Base-by-base conservation (phyloP, 2,329 filamentous ascomycete species). In the Periconia digitata region DNA sequence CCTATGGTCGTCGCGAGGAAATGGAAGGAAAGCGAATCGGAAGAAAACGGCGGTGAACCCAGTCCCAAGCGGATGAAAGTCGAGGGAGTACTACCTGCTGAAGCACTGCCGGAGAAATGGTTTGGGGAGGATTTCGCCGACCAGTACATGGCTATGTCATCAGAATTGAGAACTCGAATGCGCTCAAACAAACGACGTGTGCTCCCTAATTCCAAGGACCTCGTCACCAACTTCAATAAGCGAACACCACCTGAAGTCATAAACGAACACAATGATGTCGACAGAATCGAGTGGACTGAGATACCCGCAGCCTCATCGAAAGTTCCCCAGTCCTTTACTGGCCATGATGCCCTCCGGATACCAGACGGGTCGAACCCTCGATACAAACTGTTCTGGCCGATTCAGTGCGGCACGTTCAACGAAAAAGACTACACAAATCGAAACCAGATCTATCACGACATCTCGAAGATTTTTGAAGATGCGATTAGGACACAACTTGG, bases 251-350 rank as follows among this genome's bases (percentile, higher is more conserved):
- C 90, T 6, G 94, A 97, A 59, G 82, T 87, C 41, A 97, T 99
- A 51, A 86, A 89, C 5, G 89, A 94, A 64, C 94, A 97, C 73
- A 99, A 97, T 67, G 94, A 99, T 63, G 89, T 92, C 0, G 79
- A 95, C 59, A 87, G 94, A 56, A 87, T 97, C 43, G 92, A 97
- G 55, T 99, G 94, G 92, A 99, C 94, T 2, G 91, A 96, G 53
- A 76, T 95, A 34, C 80, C 81, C 4, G 74, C 76, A 2, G 74
- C 85, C 40, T 67, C 75, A 3, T 72, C 69, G 29, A 79, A 87
- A 16, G 83, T 88, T n/a, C 83, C 87, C 0, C 80, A 88, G 36
- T 91, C 85, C 66, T 88, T 96, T 58, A 87, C 90, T 18, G 94
- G 94, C 16, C 83, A 86, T 49, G 83, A 88, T 46, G 94, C 94